Evolutionary conservation across 1,284 basidiomycete species (phyloP).

Genomic region (Ustilago trichophora): DNA sequence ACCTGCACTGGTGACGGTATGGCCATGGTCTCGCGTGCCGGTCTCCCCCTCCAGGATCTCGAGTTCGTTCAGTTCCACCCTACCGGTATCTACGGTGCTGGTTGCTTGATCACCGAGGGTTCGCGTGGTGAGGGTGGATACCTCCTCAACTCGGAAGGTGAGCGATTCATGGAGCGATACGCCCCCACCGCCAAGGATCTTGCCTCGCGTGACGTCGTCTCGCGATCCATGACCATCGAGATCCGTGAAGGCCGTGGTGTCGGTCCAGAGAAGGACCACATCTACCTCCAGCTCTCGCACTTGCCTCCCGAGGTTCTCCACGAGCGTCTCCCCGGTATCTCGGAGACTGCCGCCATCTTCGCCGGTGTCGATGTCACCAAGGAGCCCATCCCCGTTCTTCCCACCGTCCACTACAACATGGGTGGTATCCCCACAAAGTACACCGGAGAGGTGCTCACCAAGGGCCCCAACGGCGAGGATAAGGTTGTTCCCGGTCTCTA

Average conservation of each 20-base stretch:
- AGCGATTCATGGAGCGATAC: conserved; percentile 99
- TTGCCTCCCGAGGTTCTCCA: conserved; percentile 94
- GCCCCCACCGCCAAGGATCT: conserved; percentile 99
- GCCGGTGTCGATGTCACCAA: conserved; percentile 99
- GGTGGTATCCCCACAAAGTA: conserved; percentile 99
- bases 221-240: conserved; percentile 98
- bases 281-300: conserved; percentile 97
- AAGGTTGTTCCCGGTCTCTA: conserved; percentile 95
- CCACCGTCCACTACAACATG: conserved; percentile 72
- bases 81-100: conserved; percentile 99
- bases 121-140: conserved; percentile 99
- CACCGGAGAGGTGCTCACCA: conserved; percentile 91
- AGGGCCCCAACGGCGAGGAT: conserved; percentile 77
- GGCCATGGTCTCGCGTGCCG: conserved; percentile 96
- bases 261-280: conserved; percentile 97
- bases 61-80: conserved; percentile 99
- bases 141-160: conserved; percentile 96
- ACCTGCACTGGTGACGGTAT: conserved; percentile 99
- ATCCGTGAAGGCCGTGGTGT: conserved; percentile 99
- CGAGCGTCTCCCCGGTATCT: conserved; percentile 98
- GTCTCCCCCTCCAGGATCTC: conserved; percentile 93
- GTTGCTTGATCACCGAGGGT: conserved; percentile 98
- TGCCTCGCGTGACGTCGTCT: conserved; percentile 98
- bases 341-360: conserved; percentile 99
- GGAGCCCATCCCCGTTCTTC: conserved; percentile 79